Conservation (phyloP, 257 asterid genomes). For the Solanum sejunctum region DNA sequence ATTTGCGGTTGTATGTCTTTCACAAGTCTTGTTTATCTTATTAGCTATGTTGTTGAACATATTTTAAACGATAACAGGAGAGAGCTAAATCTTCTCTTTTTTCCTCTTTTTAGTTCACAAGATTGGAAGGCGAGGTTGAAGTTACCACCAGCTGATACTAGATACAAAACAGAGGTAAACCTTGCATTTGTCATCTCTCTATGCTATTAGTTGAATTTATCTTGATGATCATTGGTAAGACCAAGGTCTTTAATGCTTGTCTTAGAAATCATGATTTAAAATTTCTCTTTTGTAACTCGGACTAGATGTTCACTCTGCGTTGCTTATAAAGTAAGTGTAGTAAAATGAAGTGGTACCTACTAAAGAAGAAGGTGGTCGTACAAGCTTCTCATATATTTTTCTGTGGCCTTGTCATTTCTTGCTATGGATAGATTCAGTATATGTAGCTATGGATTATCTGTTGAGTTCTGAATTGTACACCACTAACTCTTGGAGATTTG, state of each 20-base stretch:
- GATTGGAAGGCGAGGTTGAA: constrained; percentile 75
- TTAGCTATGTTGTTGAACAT: not conserved
- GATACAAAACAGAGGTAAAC: constrained; percentile 73
- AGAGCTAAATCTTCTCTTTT: not conserved
- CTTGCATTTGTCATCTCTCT: not conserved
- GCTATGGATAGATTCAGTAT: not conserved
- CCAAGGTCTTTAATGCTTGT: not conserved
- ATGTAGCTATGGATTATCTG: not conserved
- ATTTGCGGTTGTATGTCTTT: not conserved
- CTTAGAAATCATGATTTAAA: not conserved
- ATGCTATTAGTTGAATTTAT: not conserved
- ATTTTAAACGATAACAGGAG: not conserved
- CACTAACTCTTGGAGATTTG: not conserved
- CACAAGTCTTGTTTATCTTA: not conserved
- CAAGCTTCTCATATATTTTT: not conserved
- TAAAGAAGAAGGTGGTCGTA: not conserved
- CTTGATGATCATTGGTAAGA: not conserved
- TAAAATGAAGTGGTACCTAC: not conserved
- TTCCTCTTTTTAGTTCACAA: constrained; percentile 42
- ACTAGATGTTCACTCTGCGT: not conserved
- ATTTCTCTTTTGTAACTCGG: not conserved
- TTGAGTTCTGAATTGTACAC: not conserved
- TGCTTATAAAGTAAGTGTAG: not conserved
- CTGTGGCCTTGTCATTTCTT: not conserved
- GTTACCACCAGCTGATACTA: constrained; percentile 63